Conservation (phyloP, 179 eudicot species). For the Kewa caespitosa region DNA sequence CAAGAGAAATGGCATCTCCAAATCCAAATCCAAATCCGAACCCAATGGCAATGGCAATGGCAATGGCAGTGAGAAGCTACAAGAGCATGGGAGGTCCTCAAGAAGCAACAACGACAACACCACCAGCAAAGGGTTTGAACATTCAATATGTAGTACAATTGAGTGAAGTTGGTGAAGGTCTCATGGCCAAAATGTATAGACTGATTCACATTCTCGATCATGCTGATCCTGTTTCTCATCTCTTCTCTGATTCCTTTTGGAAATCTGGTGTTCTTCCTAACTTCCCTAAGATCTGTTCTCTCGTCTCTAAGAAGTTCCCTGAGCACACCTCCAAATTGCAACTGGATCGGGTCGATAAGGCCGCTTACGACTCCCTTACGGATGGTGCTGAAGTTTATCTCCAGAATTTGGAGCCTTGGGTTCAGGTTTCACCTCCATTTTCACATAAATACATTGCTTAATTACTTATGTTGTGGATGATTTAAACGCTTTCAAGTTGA, state of each 20-base stretch:
- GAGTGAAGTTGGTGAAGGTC: slow-evolving; percentile 90
- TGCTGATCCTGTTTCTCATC: slow-evolving; percentile 70
- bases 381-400: slow-evolving; percentile 84
- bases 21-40: too few relatives aligned
- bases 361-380: slow-evolving; percentile 76
- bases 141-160: slow-evolving; percentile 91
- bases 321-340: slow-evolving; percentile 91
- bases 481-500: too few relatives aligned
- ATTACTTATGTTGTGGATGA: too few relatives aligned
- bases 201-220: slow-evolving; percentile 87
- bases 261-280: slow-evolving; percentile 85
- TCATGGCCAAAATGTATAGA: slow-evolving; percentile 91
- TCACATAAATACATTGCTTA: background rate
- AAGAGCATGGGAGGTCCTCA: slow-evolving; percentile 53
- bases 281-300: slow-evolving; percentile 76
- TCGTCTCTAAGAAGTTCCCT: slow-evolving; percentile 86
- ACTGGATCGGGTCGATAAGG: slow-evolving; percentile 96
- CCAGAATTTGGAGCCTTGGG: slow-evolving; percentile 95
- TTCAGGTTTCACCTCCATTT: slow-evolving; percentile 56
- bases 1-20: too few relatives aligned
- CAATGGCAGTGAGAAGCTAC: slow-evolving; percentile 46
- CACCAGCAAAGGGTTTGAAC: slow-evolving; percentile 81
- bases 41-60: slow-evolving; percentile 39
- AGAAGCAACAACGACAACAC: slow-evolving; percentile 55
- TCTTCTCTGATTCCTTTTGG: slow-evolving; percentile 92